Evolutionary conservation across 768 basidiomycete species (phyloP), one percentile per base, ranked within the genome.

Genomic region (Sutorius australiensis): DNA sequence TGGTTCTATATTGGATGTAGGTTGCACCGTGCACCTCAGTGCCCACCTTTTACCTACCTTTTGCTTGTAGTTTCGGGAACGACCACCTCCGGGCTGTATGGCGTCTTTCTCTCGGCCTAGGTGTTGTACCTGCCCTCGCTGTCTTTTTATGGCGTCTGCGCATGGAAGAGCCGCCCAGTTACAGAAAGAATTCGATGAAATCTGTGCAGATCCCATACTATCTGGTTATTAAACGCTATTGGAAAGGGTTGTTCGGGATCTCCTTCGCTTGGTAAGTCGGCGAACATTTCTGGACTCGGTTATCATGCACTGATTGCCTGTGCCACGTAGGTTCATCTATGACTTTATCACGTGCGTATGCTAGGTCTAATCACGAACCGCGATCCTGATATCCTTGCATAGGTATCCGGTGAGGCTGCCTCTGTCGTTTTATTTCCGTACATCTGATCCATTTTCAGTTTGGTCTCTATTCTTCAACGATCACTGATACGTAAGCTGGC

Each of bases 1-100:
- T 95, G 6, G 87, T 95, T 27, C 74, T 93, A 30, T 89, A 83
- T 63, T 93, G 91, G 92, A 95, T 95, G 85, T 89, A 56, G 41
- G 85, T 72, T 17, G 42, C 21, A 13, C 43, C 44, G 24, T 48
- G 46, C 42, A 19, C 33, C 27, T 1, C 19, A 28, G 16, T 16
- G 38, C 24, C 14, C 6, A 13, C 50, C 38, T 38, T 52, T 24
- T 24, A 24, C 24, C 24, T 19, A 56, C 40, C 0, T 16, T 14
- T 6, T 31, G 8, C 36, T 53, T 46, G 30, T 51, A 90, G 87
- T 61, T 93, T 88, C 55, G 89, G 90, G 31, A 62, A 80, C 38
- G 71, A 89, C 55, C 92, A 94, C 65, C 82, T 95, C 39, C 81
- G 87, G 27, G 88, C 87, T 3, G 87, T 92, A 5, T 95, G 92